These are phyloP conservation scores for Ochetophila trinervis DNA, from an alignment of 306 rosid genomes.

Conservation along the genomic window DNA sequence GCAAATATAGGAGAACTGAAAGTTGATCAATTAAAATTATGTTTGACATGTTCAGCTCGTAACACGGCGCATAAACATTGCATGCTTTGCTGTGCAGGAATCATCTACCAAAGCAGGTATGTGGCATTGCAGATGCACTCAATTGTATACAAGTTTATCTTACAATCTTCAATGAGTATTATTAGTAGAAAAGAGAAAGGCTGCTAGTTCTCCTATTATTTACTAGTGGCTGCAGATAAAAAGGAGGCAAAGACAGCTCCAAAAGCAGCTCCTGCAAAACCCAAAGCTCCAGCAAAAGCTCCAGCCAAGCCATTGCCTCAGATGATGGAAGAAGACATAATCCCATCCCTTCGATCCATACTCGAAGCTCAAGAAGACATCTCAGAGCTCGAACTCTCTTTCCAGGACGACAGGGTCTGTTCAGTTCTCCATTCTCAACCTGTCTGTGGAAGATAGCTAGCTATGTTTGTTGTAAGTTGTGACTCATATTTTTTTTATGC, in stretches of 20 bases:
- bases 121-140: slow-evolving; percentile 19
- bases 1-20: too few relatives aligned
- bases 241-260: slow-evolving; percentile 49
- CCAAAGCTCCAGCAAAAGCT: slow-evolving; percentile 72
- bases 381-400: slow-evolving; percentile 58
- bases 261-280: slow-evolving; percentile 56
- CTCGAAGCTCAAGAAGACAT: slow-evolving; percentile 69
- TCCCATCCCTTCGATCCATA: slow-evolving; percentile 68
- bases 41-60: slow-evolving; percentile 24
- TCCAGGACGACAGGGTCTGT: slow-evolving; percentile 68
- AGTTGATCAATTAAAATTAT: too few relatives aligned
- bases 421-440: neutral
- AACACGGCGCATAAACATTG: slow-evolving; percentile 37
- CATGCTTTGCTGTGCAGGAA: slow-evolving; percentile 84
- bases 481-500: too few relatives aligned
- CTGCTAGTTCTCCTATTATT: neutral
- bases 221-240: slow-evolving; percentile 49
- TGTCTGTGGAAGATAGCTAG: too few relatives aligned
- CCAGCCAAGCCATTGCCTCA: slow-evolving; percentile 65
- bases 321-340: slow-evolving; percentile 92
- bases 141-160: slow-evolving; percentile 4
- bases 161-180: neutral
- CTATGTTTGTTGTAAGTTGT: too few relatives aligned
- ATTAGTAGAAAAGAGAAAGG: neutral
- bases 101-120: slow-evolving; percentile 69